Evolutionary conservation across 1,139 yeast species (phyloP), one percentile per base, ranked within the genome.

Genomic region (Taiozyma sp.): DNA sequence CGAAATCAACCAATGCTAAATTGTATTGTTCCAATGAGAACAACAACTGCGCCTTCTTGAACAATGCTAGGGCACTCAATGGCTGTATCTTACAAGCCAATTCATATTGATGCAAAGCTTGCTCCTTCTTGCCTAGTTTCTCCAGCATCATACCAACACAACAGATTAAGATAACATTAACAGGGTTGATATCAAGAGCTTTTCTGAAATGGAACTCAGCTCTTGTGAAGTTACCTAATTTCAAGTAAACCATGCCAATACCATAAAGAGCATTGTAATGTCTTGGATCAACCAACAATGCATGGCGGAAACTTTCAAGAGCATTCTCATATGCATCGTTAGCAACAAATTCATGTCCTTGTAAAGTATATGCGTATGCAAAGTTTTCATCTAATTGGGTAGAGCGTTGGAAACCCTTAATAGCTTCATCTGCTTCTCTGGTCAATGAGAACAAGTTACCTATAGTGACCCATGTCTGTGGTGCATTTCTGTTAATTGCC

Each of bases 261-360:
- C 99, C 99, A 63, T 93, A 95, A 63, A 93, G 82, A 0, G 99
- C 98, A 68, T 93, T 93, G 67, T 91, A 93, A 66, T 90, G 97
- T 52, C 93, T 76, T 47, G 85, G 76, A 62, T 93, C 96, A 44
- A 84, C 76, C 19, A 86, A 71, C 45, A 93, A 75, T 10, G 97
- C 95, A 54, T 77, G 74, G 42, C 97, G 71, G 74, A 90, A 95
- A 56, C 88, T 81, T 53, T 85, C 89, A 56, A 88, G 77, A 0
- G 99, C 98, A 68, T 84, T 81, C 64, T 91, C 97, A 68, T 85
- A 88, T 46, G 95, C 90, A 68, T 95, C 99, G 62, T 82, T 88
- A 6, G 93, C 80, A 43, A 89, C 83, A 63, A 80, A 83, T 68
- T 95, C 99, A 67, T 95, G 99, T 0, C 97, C 99, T 69, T 88